Percentiles rank a stretch among this genome's conserved stretches.
These are phyloP conservation scores for Sporothrix protearum DNA, from an alignment of 2,329 filamentous ascomycete genomes.

Conservation along the genomic window DNA sequence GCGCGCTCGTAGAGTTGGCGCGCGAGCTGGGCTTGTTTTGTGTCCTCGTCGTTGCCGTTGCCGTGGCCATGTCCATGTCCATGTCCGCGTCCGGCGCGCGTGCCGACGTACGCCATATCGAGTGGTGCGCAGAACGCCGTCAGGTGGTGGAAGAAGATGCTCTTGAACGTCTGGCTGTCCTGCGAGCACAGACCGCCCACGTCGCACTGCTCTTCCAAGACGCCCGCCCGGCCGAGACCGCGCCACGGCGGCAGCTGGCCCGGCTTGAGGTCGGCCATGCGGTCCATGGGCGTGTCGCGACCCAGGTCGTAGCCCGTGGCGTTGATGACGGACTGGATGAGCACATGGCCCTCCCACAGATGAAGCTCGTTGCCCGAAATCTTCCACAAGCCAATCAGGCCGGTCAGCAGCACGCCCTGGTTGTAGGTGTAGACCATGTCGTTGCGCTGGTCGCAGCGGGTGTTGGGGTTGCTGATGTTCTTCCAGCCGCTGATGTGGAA, in stretches of 20 bases:
- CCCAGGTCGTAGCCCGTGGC: constrained; percentile 71
- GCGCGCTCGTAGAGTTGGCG: constrained; percentile 9
- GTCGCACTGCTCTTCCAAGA: constrained; percentile 84
- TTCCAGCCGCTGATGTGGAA: constrained; percentile 74
- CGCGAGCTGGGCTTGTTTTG: background rate
- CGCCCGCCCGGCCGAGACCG: constrained; percentile 72
- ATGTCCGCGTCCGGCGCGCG: too few species aligned
- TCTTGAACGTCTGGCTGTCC: constrained; percentile 86
- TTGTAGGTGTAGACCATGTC: constrained; percentile 96
- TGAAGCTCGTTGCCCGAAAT: constrained; percentile 69
- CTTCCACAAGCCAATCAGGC: constrained; percentile 74
- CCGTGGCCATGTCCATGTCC: too few species aligned
- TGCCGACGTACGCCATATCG: constrained; percentile 33
- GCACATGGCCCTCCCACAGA: constrained; percentile 72
- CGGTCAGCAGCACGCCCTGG: constrained; percentile 84
- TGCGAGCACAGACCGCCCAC: constrained; percentile 70
- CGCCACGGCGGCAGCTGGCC: constrained; percentile 57
- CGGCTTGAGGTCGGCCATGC: constrained; percentile 34
- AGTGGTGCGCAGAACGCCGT: constrained; percentile 71
- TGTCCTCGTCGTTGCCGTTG: background rate
- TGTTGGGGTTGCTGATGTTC: constrained; percentile 59
- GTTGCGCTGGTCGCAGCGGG: constrained; percentile 73
- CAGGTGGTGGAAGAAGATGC: constrained; percentile 90
- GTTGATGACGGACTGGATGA: constrained; percentile 68
- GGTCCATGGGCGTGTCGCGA: constrained; percentile 43